Evolutionary conservation across 2,329 filamentous ascomycete genomes (phyloP).

Genomic region (Fusarium sp.): DNA sequence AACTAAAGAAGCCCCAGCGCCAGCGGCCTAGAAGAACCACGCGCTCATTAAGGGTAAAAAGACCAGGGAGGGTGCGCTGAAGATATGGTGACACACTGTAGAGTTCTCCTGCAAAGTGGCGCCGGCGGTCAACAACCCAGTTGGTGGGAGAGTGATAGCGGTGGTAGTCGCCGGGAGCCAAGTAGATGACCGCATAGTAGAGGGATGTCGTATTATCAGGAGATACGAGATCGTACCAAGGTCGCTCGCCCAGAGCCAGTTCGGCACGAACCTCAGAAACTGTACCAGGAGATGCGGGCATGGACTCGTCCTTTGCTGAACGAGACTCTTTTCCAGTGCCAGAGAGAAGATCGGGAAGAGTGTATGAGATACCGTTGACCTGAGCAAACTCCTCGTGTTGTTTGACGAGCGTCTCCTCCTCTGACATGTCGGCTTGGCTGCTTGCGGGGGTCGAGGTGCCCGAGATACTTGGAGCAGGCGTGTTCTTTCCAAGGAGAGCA

Average conservation of each 20-base stretch:
- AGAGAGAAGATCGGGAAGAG: conserved; percentile 86
- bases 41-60: conserved; percentile 97
- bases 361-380: conserved; percentile 96
- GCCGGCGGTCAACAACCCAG: conserved; percentile 93
- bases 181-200: conserved; percentile 95
- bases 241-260: conserved; percentile 75
- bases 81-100: conserved; percentile 96
- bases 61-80: conserved; percentile 88
- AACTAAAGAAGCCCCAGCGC: conserved; percentile 98
- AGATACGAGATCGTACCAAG: conserved; percentile 77
- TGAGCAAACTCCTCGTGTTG: conserved; percentile 92
- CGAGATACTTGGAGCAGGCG: conserved; percentile 66
- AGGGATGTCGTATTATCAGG: conserved; percentile 75
- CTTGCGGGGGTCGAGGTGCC: conserved; percentile 45
- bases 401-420: conserved; percentile 75
- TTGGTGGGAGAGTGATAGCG: conserved; percentile 95
- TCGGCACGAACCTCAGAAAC: conserved; percentile 87
- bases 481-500: conserved; percentile 81
- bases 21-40: conserved; percentile 93
- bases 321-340: conserved; percentile 65
- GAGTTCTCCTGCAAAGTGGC: conserved; percentile 97
- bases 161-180: conserved; percentile 97
- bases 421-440: conserved; percentile 46
- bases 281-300: conserved; percentile 69
- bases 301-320: conserved; percentile 79